Conservation (phyloP, 768 basidiomycete genomes). For the Boletellus ananiceps region DNA sequence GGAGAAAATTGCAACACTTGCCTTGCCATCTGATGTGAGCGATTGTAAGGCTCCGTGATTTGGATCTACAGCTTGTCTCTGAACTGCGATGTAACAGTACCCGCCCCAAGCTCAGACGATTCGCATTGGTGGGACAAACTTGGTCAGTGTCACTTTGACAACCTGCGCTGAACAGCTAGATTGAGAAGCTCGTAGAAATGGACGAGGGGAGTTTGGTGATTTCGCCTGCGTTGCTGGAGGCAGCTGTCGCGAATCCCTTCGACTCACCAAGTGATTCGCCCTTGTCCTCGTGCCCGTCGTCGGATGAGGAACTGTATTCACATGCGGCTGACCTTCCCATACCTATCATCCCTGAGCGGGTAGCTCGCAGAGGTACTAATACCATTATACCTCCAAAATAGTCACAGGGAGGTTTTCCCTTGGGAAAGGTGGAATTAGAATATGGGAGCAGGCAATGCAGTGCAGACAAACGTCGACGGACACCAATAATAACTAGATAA, state of each 20-base stretch:
- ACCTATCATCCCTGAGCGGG: conserved; percentile 49
- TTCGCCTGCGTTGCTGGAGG: conserved; percentile 41
- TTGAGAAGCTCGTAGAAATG: conserved; percentile 11
- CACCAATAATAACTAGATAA: conserved; percentile 49
- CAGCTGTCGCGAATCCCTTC: conserved; percentile 60
- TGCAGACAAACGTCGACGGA: conserved; percentile 3
- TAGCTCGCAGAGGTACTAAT: conserved; percentile 3
- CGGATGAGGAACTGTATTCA: conserved; percentile 80
- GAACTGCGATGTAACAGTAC: conserved; percentile 45
- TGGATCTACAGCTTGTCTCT: not conserved
- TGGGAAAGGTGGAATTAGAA: not conserved
- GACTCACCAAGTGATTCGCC: conserved; percentile 64
- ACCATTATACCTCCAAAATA: conserved; percentile 10
- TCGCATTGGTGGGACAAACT: conserved; percentile 74
- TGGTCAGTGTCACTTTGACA: conserved; percentile 39
- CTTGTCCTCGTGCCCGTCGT: conserved; percentile 70
- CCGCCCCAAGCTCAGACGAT: conserved; percentile 80
- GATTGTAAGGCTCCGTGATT: conserved; percentile 27
- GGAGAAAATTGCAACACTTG: conserved; percentile 61
- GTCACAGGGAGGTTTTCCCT: not conserved
- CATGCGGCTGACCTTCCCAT: conserved; percentile 67
- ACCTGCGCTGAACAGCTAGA: not conserved
- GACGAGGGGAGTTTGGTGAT: conserved; percentile 17
- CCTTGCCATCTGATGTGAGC: conserved; percentile 39
- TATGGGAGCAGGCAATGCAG: conserved; percentile 1